phyloP scores from a whole-genome alignment of 2,329 filamentous ascomycete genomes.

The Aspergillus flavus region DNA sequence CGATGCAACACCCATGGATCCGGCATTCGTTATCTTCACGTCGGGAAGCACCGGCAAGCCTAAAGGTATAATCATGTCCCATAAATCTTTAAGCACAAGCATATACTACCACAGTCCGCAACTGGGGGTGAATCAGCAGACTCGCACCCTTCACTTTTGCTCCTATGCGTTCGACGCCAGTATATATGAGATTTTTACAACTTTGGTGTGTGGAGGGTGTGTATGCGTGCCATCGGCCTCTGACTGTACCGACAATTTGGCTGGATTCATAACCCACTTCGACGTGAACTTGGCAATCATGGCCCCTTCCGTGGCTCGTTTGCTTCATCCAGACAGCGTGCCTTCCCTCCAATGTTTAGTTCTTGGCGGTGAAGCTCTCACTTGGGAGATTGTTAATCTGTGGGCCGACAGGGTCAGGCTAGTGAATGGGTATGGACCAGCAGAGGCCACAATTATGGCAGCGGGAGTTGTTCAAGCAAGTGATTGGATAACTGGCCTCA shows the following conservation, averaged over 20 bases:
- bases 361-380: neutral
- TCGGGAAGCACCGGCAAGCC: neutral
- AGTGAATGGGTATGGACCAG: neutral
- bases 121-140: neutral
- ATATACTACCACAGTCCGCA: neutral
- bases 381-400: neutral
- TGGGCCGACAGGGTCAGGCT: neutral
- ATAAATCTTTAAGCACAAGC: slow-evolving; percentile 28
- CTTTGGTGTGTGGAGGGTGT: neutral
- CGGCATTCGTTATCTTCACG: neutral
- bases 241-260: too few relatives aligned
- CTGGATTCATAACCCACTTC: too few relatives aligned
- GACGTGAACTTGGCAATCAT: too few relatives aligned
- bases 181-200: neutral
- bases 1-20: neutral
- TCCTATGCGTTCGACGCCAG: neutral
- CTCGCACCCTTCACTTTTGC: neutral
- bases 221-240: neutral
- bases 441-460: neutral
- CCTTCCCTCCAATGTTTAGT: neutral
- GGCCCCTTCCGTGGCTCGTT: neutral
- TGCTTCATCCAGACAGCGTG: neutral
- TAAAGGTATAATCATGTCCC: slow-evolving; percentile 62
- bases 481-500: too few relatives aligned
- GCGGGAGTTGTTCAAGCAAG: too few relatives aligned